A percentile compares a stretch with the other conserved stretches of the same genome.
These are phyloP conservation scores for Suillus brevipes DNA, from an alignment of 768 basidiomycete species.

Conservation along the genomic window DNA sequence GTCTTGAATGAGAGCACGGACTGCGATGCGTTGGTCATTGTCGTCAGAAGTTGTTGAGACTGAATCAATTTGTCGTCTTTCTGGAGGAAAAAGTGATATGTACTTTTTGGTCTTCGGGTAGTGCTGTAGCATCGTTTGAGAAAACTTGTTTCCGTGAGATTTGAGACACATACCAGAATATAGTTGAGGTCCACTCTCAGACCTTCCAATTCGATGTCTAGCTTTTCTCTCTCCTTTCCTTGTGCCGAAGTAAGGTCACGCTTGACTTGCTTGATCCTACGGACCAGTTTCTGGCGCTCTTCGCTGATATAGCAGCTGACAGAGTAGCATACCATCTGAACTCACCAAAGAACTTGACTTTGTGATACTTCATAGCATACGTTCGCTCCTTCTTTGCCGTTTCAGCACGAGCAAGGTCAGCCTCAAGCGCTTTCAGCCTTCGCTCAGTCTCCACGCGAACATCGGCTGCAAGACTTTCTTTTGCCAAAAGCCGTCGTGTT, in stretches of 20 bases:
- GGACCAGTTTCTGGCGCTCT: conserved; percentile 87
- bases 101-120: conserved; percentile 88
- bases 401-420: conserved; percentile 68
- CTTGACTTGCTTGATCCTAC: conserved; percentile 74
- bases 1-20: conserved; percentile 58
- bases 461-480: conserved; percentile 85
- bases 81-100: conserved; percentile 84
- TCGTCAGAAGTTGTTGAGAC: conserved; percentile 16
- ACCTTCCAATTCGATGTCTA: conserved; percentile 53
- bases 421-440: conserved; percentile 70
- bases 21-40: conserved; percentile 54
- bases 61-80: conserved; percentile 35
- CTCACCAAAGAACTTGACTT: conserved; percentile 91
- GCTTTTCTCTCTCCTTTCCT: conserved; percentile 37
- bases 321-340: conserved; percentile 1
- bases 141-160: neutral
- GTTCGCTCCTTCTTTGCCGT: conserved; percentile 65
- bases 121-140: conserved; percentile 46
- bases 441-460: conserved; percentile 82
- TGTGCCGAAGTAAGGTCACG: conserved; percentile 44
- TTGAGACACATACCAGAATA: conserved; percentile 56
- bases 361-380: conserved; percentile 80
- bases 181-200: conserved; percentile 91
- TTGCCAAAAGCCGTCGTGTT: conserved; percentile 78
- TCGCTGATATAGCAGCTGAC: conserved; percentile 5